Percentiles rank a stretch among this genome's conserved stretches.
These are phyloP conservation scores for Eimeria mitis DNA, from an alignment of 169 alveolate species.

Conservation along the genomic window DNA sequence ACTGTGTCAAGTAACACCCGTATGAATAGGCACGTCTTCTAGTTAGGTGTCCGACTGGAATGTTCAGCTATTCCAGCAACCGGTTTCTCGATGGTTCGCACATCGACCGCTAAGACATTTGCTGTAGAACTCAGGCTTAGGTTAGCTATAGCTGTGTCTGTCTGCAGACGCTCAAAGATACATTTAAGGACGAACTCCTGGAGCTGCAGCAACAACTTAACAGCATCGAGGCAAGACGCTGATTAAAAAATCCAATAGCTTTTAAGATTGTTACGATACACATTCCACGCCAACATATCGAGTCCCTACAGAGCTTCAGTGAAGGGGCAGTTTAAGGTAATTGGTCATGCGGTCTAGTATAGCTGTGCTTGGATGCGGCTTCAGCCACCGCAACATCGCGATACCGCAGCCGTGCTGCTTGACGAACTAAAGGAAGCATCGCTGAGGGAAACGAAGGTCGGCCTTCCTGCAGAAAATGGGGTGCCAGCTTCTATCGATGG, in stretches of 20 bases:
- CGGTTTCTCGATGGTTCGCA: background rate
- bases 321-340: background rate
- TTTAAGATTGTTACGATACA: background rate
- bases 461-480: background rate
- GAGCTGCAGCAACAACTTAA: constrained; percentile 72
- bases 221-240: constrained; percentile 70
- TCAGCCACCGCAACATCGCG: constrained; percentile 73
- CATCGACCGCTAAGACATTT: background rate
- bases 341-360: background rate
- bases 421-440: constrained; percentile 16
- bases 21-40: background rate
- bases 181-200: constrained; percentile 62
- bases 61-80: background rate
- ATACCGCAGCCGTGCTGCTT: constrained; percentile 58
- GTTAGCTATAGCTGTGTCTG: background rate
- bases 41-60: background rate
- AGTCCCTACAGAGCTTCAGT: background rate
- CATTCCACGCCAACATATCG: background rate
- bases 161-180: constrained; percentile 72
- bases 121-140: background rate
- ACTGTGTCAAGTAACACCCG: background rate
- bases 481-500: background rate
- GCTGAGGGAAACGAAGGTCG: constrained; percentile 26
- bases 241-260: background rate
- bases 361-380: background rate